Conservation (phyloP, 495 filamentous ascomycete species). For the Beverwykella pulmonaria region DNA sequence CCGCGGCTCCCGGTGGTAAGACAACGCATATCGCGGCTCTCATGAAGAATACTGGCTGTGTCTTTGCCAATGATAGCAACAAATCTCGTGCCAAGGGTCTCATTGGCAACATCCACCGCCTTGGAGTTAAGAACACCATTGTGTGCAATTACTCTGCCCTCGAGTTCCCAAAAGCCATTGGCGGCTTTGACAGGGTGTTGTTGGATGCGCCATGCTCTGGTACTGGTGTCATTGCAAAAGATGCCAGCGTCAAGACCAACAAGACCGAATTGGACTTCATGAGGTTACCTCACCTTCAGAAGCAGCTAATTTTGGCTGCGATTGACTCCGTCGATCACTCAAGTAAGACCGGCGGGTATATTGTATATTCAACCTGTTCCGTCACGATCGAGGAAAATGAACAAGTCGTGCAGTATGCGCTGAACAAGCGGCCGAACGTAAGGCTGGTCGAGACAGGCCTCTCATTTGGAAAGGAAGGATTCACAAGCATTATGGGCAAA, state of each 20-base stretch:
- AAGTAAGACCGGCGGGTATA: slow-evolving; percentile 84
- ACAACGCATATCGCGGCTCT: slow-evolving; percentile 94
- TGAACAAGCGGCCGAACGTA: slow-evolving; percentile 88
- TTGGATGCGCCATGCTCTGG: slow-evolving; percentile 83
- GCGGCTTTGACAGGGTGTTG: slow-evolving; percentile 85
- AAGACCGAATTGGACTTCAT: slow-evolving; percentile 94
- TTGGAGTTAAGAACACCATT: slow-evolving; percentile 89
- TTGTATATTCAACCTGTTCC: slow-evolving; percentile 92
- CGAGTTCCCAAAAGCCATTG: slow-evolving; percentile 90
- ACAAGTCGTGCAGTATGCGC: slow-evolving; percentile 87
- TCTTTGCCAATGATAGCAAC: slow-evolving; percentile 96
- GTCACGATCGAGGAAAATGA: slow-evolving; percentile 95
- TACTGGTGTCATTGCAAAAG: slow-evolving; percentile 92
- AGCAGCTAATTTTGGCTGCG: slow-evolving; percentile 86
- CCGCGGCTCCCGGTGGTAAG: slow-evolving; percentile 96
- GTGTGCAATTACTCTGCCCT: slow-evolving; percentile 93
- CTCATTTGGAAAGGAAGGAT: slow-evolving; percentile 89
- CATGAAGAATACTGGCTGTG: slow-evolving; percentile 96
- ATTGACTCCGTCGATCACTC: slow-evolving; percentile 91
- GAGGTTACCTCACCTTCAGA: slow-evolving; percentile 86
- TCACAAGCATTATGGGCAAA: slow-evolving; percentile 85
- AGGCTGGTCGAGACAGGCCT: slow-evolving; percentile 90
- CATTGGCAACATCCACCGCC: slow-evolving; percentile 95
- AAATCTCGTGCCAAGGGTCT: slow-evolving; percentile 92
- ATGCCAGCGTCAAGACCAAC: slow-evolving; percentile 93